Conservation (phyloP, 768 basidiomycete genomes). For the Astraeus odoratus region DNA sequence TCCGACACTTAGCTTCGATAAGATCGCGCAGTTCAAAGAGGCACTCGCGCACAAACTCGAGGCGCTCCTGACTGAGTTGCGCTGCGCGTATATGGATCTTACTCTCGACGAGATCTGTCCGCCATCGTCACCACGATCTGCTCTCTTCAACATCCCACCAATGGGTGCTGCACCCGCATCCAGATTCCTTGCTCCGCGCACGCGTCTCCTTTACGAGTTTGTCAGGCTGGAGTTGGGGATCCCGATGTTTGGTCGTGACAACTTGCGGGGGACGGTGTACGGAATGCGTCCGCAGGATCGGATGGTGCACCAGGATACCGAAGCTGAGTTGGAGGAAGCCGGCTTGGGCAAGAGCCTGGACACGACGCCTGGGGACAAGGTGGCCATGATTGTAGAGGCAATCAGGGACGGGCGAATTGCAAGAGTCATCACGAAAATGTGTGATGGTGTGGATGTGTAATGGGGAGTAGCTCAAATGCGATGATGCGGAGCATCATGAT, state of each 20-base stretch:
- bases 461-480: not conserved
- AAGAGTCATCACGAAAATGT: slow-evolving; percentile 47
- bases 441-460: slow-evolving; percentile 24
- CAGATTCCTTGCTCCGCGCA: slow-evolving; percentile 42
- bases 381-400: slow-evolving; percentile 73
- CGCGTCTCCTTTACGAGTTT: slow-evolving; percentile 70
- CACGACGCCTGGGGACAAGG: slow-evolving; percentile 60
- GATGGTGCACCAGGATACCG: slow-evolving; percentile 20
- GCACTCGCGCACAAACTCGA: slow-evolving; percentile 11
- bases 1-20: slow-evolving; percentile 12
- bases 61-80: slow-evolving; percentile 20
- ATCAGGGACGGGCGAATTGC: slow-evolving; percentile 68
- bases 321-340: slow-evolving; percentile 40
- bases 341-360: slow-evolving; percentile 24
- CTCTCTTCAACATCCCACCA: slow-evolving; percentile 38
- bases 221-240: slow-evolving; percentile 68
- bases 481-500: too few relatives aligned
- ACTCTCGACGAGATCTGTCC: slow-evolving; percentile 2
- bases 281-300: slow-evolving; percentile 56
- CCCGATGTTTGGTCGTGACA: slow-evolving; percentile 74
- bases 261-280: slow-evolving; percentile 50
- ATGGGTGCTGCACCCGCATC: slow-evolving; percentile 63
- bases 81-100: slow-evolving; percentile 21
- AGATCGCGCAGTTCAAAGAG: slow-evolving; percentile 19
- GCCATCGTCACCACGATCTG: slow-evolving; percentile 17